Percentiles rank a stretch among this genome's conserved stretches.
Evolutionary conservation across 2,329 filamentous ascomycete species (phyloP).

Genomic region (Alternaria postmessia): DNA sequence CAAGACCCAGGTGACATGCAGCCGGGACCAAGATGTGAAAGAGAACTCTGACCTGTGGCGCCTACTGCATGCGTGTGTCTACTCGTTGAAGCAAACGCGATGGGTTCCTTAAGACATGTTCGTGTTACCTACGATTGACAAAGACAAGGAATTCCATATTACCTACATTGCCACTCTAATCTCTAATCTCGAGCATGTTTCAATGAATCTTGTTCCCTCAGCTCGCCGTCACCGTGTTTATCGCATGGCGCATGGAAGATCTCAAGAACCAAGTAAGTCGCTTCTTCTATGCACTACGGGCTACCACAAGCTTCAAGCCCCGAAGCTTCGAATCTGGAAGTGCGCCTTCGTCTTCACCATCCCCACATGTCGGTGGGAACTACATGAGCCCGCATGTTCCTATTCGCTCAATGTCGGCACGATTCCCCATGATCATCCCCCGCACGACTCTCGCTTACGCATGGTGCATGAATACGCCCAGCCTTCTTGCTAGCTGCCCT

Average conservation of each 20-base stretch:
- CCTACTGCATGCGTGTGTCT: neutral
- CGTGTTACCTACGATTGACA: too few species aligned
- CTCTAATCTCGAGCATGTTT: too few species aligned
- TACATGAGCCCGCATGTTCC: slow-evolving; percentile 9
- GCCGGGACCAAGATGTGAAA: neutral
- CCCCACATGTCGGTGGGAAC: neutral
- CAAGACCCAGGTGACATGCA: neutral
- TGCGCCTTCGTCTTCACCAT: neutral
- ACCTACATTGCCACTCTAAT: neutral
- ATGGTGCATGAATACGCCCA: slow-evolving; percentile 3
- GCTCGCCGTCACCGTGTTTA: too few species aligned
- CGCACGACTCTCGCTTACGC: slow-evolving; percentile 21
- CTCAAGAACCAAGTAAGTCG: neutral
- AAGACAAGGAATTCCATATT: too few species aligned
- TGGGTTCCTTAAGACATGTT: neutral
- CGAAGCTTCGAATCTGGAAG: slow-evolving; percentile 10
- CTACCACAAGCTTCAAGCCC: slow-evolving; percentile 15
- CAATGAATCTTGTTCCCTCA: too few species aligned
- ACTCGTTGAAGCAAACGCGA: neutral
- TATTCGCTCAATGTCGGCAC: slow-evolving; percentile 36
- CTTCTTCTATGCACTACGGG: neutral
- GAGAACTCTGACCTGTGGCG: neutral
- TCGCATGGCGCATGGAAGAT: neutral
- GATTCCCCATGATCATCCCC: slow-evolving; percentile 13
- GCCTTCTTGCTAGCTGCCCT: slow-evolving; percentile 2